Percentiles rank a stretch among this genome's conserved stretches.
Conservation (phyloP, 2,329 filamentous ascomycete species). For the Cladosporium sp. region DNA sequence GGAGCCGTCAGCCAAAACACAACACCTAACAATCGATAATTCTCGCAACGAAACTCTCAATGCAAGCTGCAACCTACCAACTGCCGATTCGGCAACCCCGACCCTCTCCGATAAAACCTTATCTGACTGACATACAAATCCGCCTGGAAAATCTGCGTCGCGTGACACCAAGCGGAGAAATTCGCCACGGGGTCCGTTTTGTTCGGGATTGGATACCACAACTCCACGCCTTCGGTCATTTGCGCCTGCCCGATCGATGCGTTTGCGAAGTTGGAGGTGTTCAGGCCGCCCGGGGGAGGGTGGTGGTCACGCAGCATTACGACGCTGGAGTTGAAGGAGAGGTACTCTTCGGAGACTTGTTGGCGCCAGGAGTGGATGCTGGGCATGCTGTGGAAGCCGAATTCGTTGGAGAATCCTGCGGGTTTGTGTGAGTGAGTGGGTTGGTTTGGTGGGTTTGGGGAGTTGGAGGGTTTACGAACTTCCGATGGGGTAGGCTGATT, state of each 20-base stretch:
- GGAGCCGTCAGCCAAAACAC: no score
- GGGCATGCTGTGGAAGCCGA: slow-evolving; percentile 61
- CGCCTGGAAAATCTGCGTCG: slow-evolving; percentile 61
- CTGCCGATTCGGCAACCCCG: slow-evolving; percentile 53
- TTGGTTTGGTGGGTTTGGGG: no score
- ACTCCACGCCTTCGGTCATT: slow-evolving; percentile 53
- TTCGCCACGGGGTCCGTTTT: slow-evolving; percentile 52
- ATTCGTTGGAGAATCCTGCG: slow-evolving; percentile 56
- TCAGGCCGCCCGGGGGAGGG: slow-evolving; percentile 47
- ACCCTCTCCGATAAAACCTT: slow-evolving; percentile 57
- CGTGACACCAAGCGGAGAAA: slow-evolving; percentile 58
- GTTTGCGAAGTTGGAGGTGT: slow-evolving; percentile 43
- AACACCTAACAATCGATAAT: no score
- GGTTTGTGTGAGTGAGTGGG: background rate
- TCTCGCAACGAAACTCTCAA: no score
- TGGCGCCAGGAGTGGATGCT: slow-evolving; percentile 55
- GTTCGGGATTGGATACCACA: slow-evolving; percentile 54
- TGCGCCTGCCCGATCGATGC: slow-evolving; percentile 47
- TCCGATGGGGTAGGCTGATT: slow-evolving; percentile 52
- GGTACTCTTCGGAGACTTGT: slow-evolving; percentile 46
- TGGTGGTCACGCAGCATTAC: slow-evolving; percentile 57
- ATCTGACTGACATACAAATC: slow-evolving; percentile 59
- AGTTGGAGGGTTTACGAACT: background rate
- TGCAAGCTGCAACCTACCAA: slow-evolving; percentile 34
- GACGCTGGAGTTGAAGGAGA: slow-evolving; percentile 54